Base-by-base conservation (phyloP, 257 asterid genomes). In the Solanum lycopersicoides region DNA sequence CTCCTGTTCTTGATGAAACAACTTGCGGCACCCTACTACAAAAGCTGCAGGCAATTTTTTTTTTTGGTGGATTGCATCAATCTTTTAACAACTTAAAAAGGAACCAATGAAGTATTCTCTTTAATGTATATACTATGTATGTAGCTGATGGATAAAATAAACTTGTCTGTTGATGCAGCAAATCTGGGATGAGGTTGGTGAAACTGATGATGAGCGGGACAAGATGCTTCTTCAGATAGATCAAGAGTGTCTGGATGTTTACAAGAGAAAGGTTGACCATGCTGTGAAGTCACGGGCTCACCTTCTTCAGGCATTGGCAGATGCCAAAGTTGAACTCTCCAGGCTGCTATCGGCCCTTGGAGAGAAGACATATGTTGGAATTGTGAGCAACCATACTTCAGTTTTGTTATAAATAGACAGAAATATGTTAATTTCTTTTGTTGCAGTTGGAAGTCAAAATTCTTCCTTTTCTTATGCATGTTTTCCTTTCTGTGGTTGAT, bases 121-220 rank as follows among this genome's bases (percentile, higher is more conserved):
- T 76, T 30, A 82, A 47, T 3, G 45, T 32, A 42, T 28, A 79
- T 44, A 15, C 18, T n/a, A 6, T 53, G 30, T 30, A 30, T 35
- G 75, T 45, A 8, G 28, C 80, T 56, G 44, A 77, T 35, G 32
- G 60, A 21, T 39, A 35, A 86, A 59, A 69, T 53, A 82, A 86
- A 72, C 85, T 88, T 60, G 37, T 82, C 39, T 77, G 87, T 72
- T 82, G 30, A 74, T 93, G 93, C 94, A 96, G 99, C 93, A 93
- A 93, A 94, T 96, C 12, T 96, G 99, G 99, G 99, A 96, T 89
- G 99, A 96, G 89, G 99, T 96, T 60, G 99, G 99, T 45, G 98
- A 95, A 91, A 94, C 90, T 83, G 98, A 95, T 25, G 98, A 96
- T 15, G 99, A 94, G 74, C 91, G 99, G 71, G 99, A 96, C 89